A percentile compares a stretch with the other conserved stretches of the same genome.
These are phyloP conservation scores for Metarhizium robertsii DNA, from an alignment of 2,329 filamentous ascomycete species.

Conservation along the genomic window DNA sequence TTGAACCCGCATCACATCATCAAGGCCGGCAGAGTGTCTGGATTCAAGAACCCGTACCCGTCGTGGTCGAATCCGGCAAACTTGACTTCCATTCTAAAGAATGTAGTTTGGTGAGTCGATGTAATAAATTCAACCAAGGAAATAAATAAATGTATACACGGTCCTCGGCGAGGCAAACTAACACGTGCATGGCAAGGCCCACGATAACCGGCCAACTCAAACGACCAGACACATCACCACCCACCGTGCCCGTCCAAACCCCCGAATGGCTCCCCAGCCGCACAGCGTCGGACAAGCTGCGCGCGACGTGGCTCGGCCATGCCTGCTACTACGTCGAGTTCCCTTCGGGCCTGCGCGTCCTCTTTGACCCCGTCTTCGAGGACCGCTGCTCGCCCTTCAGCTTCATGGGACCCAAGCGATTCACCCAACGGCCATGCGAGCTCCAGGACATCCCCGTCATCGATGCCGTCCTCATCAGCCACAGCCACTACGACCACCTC, in stretches of 20 bases:
- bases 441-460: conserved; percentile 69
- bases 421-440: conserved; percentile 66
- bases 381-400: conserved; percentile 72
- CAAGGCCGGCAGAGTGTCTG: conserved; percentile 26
- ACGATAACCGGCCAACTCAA: conserved; percentile 22
- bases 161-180: too few species aligned
- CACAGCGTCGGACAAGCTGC: conserved; percentile 46
- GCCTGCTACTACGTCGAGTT: conserved; percentile 92
- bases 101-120: conserved; percentile 26
- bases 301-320: conserved; percentile 91
- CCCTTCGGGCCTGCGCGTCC: conserved; percentile 71
- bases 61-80: conserved; percentile 25
- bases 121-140: background rate
- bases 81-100: conserved; percentile 16
- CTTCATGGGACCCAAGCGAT: conserved; percentile 65
- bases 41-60: conserved; percentile 43
- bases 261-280: conserved; percentile 59
- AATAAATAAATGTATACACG: background rate
- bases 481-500: conserved; percentile 91
- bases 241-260: conserved; percentile 56
- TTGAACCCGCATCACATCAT: conserved; percentile 39
- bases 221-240: conserved; percentile 51
- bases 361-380: conserved; percentile 82
- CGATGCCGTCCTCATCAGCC: conserved; percentile 72
- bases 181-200: conserved; percentile 17